A percentile compares a stretch with the other conserved stretches of the same genome.
Conservation (phyloP, 169 alveolate genomes). For the Fabrea salina region DNA sequence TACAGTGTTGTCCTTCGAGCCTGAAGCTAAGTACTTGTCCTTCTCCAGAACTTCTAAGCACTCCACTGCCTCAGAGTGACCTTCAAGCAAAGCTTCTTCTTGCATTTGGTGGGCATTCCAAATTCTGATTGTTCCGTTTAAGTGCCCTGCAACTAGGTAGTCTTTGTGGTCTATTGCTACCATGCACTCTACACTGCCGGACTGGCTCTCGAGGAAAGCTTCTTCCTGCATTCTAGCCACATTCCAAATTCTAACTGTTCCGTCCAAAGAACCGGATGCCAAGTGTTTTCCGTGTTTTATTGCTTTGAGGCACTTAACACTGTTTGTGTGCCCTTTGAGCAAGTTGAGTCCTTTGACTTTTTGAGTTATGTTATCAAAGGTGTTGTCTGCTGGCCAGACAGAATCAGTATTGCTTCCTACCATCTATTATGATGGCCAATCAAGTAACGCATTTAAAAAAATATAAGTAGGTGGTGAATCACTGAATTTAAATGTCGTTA, state of each 20-base stretch:
- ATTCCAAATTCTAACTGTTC: not conserved
- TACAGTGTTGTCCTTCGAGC: not conserved
- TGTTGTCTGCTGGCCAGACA: no score
- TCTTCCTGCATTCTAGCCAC: not conserved
- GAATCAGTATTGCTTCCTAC: no score
- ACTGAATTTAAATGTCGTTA: not conserved
- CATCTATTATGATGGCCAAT: no score
- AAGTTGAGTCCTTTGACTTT: no score
- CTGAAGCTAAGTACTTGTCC: not conserved
- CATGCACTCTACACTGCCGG: no score
- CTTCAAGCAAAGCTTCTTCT: not conserved
- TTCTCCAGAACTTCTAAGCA: not conserved
- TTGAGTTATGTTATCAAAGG: no score
- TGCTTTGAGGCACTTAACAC: not conserved
- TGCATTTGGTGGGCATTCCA: not conserved
- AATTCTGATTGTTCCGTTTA: no score
- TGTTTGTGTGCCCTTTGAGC: not conserved
- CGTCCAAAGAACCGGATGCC: not conserved
- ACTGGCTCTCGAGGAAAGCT: not conserved
- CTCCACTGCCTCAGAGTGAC: conserved; percentile 21
- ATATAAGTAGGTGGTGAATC: no score
- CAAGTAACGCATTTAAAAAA: no score
- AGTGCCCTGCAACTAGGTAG: no score
- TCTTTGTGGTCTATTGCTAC: no score
- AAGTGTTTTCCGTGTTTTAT: not conserved